Conservation (phyloP, 495 filamentous ascomycete genomes). For the Aspergillus ostianus region DNA sequence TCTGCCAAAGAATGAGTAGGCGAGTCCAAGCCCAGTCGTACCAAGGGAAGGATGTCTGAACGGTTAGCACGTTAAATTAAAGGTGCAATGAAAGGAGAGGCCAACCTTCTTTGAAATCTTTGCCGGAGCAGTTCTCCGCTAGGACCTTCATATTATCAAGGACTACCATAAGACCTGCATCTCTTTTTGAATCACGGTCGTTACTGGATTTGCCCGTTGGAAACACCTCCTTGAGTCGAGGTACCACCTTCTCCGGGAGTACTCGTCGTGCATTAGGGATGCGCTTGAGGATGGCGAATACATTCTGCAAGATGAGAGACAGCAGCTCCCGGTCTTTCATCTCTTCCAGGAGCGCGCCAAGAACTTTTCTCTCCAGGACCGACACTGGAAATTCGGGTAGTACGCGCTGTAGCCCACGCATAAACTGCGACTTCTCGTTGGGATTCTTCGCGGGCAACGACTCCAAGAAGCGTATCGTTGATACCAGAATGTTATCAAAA, state of each 20-base stretch:
- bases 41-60: slow-evolving; percentile 79
- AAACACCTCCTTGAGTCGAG: slow-evolving; percentile 81
- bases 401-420: slow-evolving; percentile 83
- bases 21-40: slow-evolving; percentile 78
- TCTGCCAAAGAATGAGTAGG: slow-evolving; percentile 86
- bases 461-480: slow-evolving; percentile 92
- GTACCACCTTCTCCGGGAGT: slow-evolving; percentile 80
- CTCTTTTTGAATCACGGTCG: slow-evolving; percentile 78
- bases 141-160: slow-evolving; percentile 77
- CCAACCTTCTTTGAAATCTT: slow-evolving; percentile 91
- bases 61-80: slow-evolving; percentile 12
- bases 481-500: slow-evolving; percentile 94
- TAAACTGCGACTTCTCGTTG: slow-evolving; percentile 86
- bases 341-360: slow-evolving; percentile 86
- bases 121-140: slow-evolving; percentile 76
- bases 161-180: slow-evolving; percentile 86
- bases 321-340: slow-evolving; percentile 85
- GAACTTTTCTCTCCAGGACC: slow-evolving; percentile 90
- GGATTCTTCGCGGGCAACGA: slow-evolving; percentile 85
- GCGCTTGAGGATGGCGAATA: slow-evolving; percentile 80
- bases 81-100: slow-evolving; percentile 3
- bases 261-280: slow-evolving; percentile 72
- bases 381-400: slow-evolving; percentile 86
- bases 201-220: slow-evolving; percentile 47
- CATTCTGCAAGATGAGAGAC: slow-evolving; percentile 79